Conservation (phyloP, 805 yeast genomes). For the Saccharomycopsis sp. region DNA sequence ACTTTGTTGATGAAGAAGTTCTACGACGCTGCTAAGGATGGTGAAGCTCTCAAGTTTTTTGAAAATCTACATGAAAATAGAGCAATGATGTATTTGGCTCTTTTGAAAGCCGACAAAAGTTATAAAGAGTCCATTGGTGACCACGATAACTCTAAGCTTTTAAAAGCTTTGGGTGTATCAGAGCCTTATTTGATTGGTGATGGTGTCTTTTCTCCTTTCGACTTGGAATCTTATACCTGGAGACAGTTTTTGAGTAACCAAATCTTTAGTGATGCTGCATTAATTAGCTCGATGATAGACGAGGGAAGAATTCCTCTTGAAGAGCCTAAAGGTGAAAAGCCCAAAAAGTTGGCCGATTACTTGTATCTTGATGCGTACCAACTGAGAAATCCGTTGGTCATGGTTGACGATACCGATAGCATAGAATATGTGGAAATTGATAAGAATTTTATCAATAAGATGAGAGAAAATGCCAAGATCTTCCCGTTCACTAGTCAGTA, state of each 20-base stretch:
- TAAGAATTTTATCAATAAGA: not conserved
- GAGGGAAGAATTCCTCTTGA: constrained; percentile 25
- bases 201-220: constrained; percentile 58
- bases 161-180: constrained; percentile 34
- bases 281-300: constrained; percentile 24
- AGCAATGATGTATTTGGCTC: not conserved
- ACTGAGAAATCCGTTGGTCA: constrained; percentile 42
- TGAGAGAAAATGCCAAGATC: not conserved
- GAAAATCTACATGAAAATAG: not conserved
- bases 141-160: constrained; percentile 26
- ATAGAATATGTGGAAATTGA: constrained; percentile 25
- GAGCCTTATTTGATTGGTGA: constrained; percentile 57
- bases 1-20: constrained; percentile 17
- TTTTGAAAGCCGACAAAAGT: constrained; percentile 1
- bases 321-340: constrained; percentile 26
- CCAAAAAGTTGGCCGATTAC: constrained; percentile 30
- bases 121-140: constrained; percentile 10
- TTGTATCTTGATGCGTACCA: constrained; percentile 37
- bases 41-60: constrained; percentile 23
- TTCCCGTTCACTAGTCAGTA: constrained; percentile 17
- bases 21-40: constrained; percentile 11
- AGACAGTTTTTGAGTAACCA: constrained; percentile 47
- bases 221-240: constrained; percentile 39
- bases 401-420: constrained; percentile 39
- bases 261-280: constrained; percentile 44